phyloP scores from a whole-genome alignment of 2,329 filamentous ascomycete genomes.

The Ophiosphaerella narmari region DNA sequence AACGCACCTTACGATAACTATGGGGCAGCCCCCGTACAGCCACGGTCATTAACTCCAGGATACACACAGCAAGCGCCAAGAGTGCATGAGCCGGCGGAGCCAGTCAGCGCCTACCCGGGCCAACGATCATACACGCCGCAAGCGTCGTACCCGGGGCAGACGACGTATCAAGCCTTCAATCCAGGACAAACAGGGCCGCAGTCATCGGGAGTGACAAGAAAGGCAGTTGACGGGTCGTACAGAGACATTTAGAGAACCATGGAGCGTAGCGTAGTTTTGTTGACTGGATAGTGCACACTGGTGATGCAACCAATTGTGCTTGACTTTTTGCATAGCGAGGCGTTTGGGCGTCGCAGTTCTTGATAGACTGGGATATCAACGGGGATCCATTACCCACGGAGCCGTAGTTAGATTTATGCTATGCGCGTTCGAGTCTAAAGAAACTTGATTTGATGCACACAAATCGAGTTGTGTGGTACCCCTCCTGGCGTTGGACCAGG shows the following conservation, averaged over 20 bases:
- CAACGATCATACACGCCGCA: conserved; percentile 11
- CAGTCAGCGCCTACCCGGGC: conserved; percentile 14
- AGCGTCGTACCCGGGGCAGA: conserved; percentile 12
- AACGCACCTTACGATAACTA: conserved; percentile 7
- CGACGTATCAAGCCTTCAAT: conserved; percentile 16
- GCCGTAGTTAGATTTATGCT: too few relatives aligned
- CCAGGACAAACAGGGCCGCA: conserved; percentile 10
- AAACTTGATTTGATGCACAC: too few relatives aligned
- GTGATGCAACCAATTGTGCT: background rate
- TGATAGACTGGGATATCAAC: too few relatives aligned
- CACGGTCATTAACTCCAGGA: conserved; percentile 3
- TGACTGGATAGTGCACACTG: background rate
- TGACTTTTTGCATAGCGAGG: too few relatives aligned
- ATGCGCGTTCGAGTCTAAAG: too few relatives aligned
- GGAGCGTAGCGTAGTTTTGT: background rate
- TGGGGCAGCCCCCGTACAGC: conserved; percentile 4
- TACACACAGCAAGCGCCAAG: background rate
- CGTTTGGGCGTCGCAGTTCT: too few relatives aligned
- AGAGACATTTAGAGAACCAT: conserved; percentile 17
- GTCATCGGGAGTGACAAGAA: conserved; percentile 13
- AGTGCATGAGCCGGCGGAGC: background rate
- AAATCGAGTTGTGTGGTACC: too few relatives aligned
- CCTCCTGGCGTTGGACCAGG: background rate
- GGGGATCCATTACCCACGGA: too few relatives aligned
- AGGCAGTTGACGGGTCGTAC: conserved; percentile 21